Percentiles rank a stretch among this genome's conserved stretches.
Evolutionary conservation across 1,284 basidiomycete species (phyloP).

Genomic region (Microbotryomycetes sp.): DNA sequence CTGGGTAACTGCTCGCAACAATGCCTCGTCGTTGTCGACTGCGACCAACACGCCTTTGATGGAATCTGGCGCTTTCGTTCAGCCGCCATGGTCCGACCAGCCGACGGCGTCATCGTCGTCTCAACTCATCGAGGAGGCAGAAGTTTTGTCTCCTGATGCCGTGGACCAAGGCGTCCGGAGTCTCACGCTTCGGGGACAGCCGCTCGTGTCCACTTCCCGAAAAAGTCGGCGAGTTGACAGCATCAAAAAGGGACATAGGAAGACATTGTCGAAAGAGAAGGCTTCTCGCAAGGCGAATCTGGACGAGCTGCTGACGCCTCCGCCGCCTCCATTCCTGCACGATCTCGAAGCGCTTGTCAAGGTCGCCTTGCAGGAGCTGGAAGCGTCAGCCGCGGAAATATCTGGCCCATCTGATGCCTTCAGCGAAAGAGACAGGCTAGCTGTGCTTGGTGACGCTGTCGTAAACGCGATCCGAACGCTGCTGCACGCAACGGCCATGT

Average conservation of each 20-base stretch:
- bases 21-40: neutral
- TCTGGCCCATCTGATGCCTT: neutral
- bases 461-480: slow-evolving; percentile 55
- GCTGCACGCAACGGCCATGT: slow-evolving; percentile 34
- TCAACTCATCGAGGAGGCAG: neutral
- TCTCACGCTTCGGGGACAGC: neutral
- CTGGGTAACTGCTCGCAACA: slow-evolving; percentile 10
- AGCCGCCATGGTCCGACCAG: neutral
- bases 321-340: slow-evolving; percentile 21
- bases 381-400: neutral
- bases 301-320: slow-evolving; percentile 9
- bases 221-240: neutral
- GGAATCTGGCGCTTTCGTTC: neutral
- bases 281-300: slow-evolving; percentile 9
- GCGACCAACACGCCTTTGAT: neutral
- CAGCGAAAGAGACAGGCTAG: slow-evolving; percentile 15
- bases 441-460: slow-evolving; percentile 41
- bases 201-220: neutral
- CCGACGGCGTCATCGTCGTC: neutral
- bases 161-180: neutral
- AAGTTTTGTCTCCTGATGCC: neutral
- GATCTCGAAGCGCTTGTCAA: slow-evolving; percentile 23
- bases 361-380: slow-evolving; percentile 9
- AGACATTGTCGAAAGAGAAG: neutral
- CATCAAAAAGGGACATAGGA: neutral